These are phyloP conservation scores for Poronia punctata DNA, from an alignment of 495 filamentous ascomycete genomes.

Conservation along the genomic window DNA sequence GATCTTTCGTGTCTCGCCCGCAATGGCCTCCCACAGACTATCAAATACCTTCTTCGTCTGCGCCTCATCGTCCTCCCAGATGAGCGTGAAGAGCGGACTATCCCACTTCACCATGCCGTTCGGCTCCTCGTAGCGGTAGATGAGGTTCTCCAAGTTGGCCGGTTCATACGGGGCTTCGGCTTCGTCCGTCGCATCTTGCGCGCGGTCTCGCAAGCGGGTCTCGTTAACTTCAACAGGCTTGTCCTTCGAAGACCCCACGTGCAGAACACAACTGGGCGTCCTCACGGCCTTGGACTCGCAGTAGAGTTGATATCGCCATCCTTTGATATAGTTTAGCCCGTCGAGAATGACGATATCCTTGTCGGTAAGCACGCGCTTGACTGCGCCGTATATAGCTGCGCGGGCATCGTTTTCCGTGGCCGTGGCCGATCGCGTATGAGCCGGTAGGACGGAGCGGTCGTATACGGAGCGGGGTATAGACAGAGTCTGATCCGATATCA, in stretches of 20 bases:
- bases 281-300: conserved; percentile 86
- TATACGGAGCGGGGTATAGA: conserved; percentile 56
- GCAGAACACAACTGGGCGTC: conserved; percentile 79
- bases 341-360: conserved; percentile 86
- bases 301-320: conserved; percentile 90
- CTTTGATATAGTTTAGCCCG: conserved; percentile 95
- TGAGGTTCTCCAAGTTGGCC: conserved; percentile 80
- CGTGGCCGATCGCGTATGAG: conserved; percentile 46
- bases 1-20: conserved; percentile 50
- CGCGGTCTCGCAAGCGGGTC: conserved; percentile 22
- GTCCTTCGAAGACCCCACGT: conserved; percentile 71
- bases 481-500: conserved; percentile 62
- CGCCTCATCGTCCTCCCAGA: conserved; percentile 65
- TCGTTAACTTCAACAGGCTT: conserved; percentile 59
- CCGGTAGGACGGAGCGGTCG: conserved; percentile 45
- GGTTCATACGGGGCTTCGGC: conserved; percentile 52
- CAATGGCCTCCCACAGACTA: conserved; percentile 72
- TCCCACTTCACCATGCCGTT: conserved; percentile 95
- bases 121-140: conserved; percentile 94
- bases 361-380: conserved; percentile 71
- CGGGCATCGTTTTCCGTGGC: conserved; percentile 84
- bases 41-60: conserved; percentile 31
- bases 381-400: conserved; percentile 74
- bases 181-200: conserved; percentile 18
- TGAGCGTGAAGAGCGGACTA: conserved; percentile 83